Base-by-base conservation (phyloP, 2,329 filamentous ascomycete genomes). In the Talaromyces sp. region DNA sequence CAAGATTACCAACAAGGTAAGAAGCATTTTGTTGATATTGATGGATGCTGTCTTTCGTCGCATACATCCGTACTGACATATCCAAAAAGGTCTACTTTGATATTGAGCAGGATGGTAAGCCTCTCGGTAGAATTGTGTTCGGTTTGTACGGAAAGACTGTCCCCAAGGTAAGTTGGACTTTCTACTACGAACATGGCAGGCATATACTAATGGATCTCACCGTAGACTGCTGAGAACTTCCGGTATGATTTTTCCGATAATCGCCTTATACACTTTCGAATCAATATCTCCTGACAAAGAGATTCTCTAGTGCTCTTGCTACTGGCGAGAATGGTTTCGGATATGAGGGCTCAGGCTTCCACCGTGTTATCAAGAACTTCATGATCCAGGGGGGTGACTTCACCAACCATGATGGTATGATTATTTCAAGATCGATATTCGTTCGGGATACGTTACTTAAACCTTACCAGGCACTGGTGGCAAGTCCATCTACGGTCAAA, bases 1-100 rank as follows among this genome's bases (percentile, higher is more conserved):
- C 63, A 95, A 94, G 85, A 93, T 97, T 80, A 97, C 92, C 69
- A 82, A 89, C 82, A 96, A 96, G 85, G 91, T 83, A 72, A 60
- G 66, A 36, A 25, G 10, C 22, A 17, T 36, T 17, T n/a, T 8
- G 21, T 25, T n/a, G 25, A 46, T 41, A 10, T 15, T 13, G 19
- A 45, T 8, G 25, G 25, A 4, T 22, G 6, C 17, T 31, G 7
- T 48, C 22, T 31, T 1, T 31, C 9, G 2, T 0, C n/a, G 2
- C 11, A 28, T 17, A 10, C 7, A 57, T 45, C 13, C 11, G 6
- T 19, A 21, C 56, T 60, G 31, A 55, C 37, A 39, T 33, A 28
- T 57, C 19, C 13, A 19, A 22, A n/a, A 37, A 80, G 82, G 84
- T 87, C 67, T 87, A 81, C 74, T 86, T 87, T 64, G 84, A 87